A percentile compares a stretch with the other conserved stretches of the same genome.
Evolutionary conservation across 345 rosid species (phyloP).

Genomic region (Eutrema japonicum): DNA sequence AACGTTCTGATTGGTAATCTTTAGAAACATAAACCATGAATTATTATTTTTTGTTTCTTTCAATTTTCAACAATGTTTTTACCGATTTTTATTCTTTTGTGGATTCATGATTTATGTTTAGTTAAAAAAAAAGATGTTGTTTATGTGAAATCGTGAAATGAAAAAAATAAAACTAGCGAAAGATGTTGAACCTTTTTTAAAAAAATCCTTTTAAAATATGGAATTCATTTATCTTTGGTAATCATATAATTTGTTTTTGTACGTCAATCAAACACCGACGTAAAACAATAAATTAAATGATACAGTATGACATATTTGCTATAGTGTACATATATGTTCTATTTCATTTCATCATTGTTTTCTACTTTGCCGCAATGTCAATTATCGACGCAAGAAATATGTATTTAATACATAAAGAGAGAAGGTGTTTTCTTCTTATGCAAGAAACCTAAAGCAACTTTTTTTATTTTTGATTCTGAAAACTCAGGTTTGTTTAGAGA

Average conservation of each 20-base stretch:
- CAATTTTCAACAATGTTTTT: not conserved
- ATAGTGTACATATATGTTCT: too few species aligned
- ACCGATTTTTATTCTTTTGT: not conserved
- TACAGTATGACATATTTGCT: too few species aligned
- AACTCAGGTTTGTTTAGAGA: conserved; percentile 53
- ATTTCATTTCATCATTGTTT: too few species aligned
- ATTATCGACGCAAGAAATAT: too few species aligned
- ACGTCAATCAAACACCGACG: too few species aligned
- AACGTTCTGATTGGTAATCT: not conserved
- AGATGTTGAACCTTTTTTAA: not conserved
- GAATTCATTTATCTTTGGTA: too few species aligned
- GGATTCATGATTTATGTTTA: not conserved
- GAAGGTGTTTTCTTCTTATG: not conserved
- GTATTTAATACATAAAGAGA: too few species aligned
- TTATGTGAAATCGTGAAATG: not conserved
- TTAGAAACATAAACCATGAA: not conserved
- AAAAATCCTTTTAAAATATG: too few species aligned
- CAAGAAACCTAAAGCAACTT: conserved; percentile 25
- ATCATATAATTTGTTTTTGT: too few species aligned
- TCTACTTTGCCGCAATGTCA: too few species aligned
- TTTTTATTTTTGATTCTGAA: not conserved
- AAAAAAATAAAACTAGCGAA: not conserved
- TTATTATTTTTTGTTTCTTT: not conserved
- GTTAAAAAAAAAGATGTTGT: not conserved
- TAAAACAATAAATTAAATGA: too few species aligned